Evolutionary conservation across 1,139 yeast genomes (phyloP), one percentile per base, ranked within the genome.

Genomic region (Yamadazyma songkhlaensis): DNA sequence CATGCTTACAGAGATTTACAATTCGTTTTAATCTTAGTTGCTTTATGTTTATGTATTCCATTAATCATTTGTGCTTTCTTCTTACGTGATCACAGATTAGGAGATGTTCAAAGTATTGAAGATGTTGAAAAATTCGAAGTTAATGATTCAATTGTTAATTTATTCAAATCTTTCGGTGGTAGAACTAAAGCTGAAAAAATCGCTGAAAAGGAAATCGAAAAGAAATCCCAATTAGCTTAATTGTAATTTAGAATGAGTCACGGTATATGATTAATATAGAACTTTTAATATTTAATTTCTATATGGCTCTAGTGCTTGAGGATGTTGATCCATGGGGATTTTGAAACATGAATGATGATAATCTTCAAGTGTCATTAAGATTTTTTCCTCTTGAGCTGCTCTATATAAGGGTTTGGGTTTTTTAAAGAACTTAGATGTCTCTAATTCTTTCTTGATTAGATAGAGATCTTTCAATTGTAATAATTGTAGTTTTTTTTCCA

Each of bases 1-100:
- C 34, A 39, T 24, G 67, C 66, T 6, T 67, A 66, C 45, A 59
- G 59, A 34, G 57, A 62, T 17, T 49, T 64, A 27, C 72, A 67
- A 51, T 55, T 53, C 36, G 49, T 62, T 25, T 55, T 66, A 45
- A 54, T 60, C 37, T 55, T 60, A 30, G 61, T 60, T 29, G 61
- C 62, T 6, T 44, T 67, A 23, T 51, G 55, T 27, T 58, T 65
- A 44, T 60, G 63, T 53, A 62, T 59, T 25, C 65, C 69, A 25
- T 53, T 64, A 60, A 45, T 64, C 22, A 30, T 51, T 15, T 43
- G 51, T 29, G 54, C 64, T 3, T 51, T 65, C 39, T 60, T 63
- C 50, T 52, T 62, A 45, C 60, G 68, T 52, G 65, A 65, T 43
- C 59, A 60, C 41, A 48, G 46, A 31, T 59, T 66, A 45, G 58